These are phyloP conservation scores for Phialocephala subalpina DNA, from an alignment of 2,329 filamentous ascomycete genomes.

Conservation along the genomic window DNA sequence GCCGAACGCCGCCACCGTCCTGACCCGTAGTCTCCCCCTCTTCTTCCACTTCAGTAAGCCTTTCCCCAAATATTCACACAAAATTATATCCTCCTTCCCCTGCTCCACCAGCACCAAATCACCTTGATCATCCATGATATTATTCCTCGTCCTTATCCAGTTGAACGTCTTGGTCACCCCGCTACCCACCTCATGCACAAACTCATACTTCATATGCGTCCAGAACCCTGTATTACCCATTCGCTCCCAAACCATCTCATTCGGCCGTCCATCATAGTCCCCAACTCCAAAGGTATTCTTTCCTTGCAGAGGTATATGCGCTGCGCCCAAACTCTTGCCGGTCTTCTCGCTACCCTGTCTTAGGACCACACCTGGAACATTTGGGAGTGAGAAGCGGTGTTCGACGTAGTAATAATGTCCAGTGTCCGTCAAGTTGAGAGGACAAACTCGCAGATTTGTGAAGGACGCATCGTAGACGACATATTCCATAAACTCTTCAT, in stretches of 20 bases:
- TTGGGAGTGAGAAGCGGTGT: conserved; percentile 34
- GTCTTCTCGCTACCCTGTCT: conserved; percentile 32
- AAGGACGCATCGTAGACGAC: conserved; percentile 36
- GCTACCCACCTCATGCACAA: conserved; percentile 25
- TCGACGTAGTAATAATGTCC: conserved; percentile 37
- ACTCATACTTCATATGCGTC: conserved; percentile 39
- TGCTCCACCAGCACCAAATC: conserved; percentile 37
- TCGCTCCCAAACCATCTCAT: conserved; percentile 33
- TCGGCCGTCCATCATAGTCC: conserved; percentile 26
- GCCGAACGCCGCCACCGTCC: conserved; percentile 27
- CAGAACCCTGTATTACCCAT: conserved; percentile 35
- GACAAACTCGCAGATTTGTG: conserved; percentile 37
- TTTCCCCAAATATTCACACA: conserved; percentile 36
- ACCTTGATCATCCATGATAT: conserved; percentile 37
- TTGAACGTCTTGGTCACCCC: conserved; percentile 30
- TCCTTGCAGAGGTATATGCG: conserved; percentile 32
- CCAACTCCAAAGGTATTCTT: conserved; percentile 35
- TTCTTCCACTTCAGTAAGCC: conserved; percentile 40
- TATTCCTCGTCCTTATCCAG: conserved; percentile 39
- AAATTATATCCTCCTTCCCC: conserved; percentile 31
- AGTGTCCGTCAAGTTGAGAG: conserved; percentile 29
- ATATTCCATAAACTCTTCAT: conserved; percentile 34
- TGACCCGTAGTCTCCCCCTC: conserved; percentile 33
- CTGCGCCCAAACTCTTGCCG: conserved; percentile 32
- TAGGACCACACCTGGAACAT: conserved; percentile 35